Evolutionary conservation across 352 stramenopile species (phyloP), one percentile per base, ranked within the genome.

Genomic region (Phytopythium mirpurense): DNA sequence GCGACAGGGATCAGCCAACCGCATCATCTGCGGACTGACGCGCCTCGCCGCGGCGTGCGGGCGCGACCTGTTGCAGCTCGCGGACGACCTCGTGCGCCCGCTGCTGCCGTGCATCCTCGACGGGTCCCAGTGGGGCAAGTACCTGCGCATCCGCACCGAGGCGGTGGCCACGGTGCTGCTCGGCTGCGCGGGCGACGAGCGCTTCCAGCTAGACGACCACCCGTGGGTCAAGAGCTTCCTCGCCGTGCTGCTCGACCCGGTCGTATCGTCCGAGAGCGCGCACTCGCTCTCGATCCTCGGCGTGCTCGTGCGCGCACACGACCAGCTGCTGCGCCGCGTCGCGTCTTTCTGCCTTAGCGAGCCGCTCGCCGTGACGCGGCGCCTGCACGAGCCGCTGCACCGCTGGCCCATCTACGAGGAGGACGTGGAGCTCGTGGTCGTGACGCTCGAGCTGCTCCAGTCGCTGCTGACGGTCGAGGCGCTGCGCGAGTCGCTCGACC

Each of bases 371-470:
- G 55, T 88, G 19, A 71, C 60, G 3, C 61, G 73, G 27, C 71
- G 68, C 15, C 59, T 85, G 21, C 70, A 78, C 38, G 62, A 78
- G 26, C 65, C 68, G 37, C 61, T 88, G 15, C 55, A 67, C 44
- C 64, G 65, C 29, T 88, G 76, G 76, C 76, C 76, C 5, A 51
- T 88, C 23, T 88, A 79, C 50, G 76, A 88, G 56, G 76, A 88
- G 29, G 76, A 88, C 49, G 53, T 83, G 2, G 76, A 88, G 40
- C 55, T 71, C n/a, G 68, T 83, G 6, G 52, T 83, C 36, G 56
- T 83, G 18, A 74, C 71, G 14, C 58, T 88, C 12, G 60, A 83
- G 32, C 52, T 88, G 16, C 45, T 88, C 12, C 52, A 67, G 14
- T 41, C 55, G 1, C 57, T 88, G 0, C 57, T 83, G 5, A 62